phyloP scores from a whole-genome alignment of 176 grass and related monocot species.

The Musa schizocarpa region DNA sequence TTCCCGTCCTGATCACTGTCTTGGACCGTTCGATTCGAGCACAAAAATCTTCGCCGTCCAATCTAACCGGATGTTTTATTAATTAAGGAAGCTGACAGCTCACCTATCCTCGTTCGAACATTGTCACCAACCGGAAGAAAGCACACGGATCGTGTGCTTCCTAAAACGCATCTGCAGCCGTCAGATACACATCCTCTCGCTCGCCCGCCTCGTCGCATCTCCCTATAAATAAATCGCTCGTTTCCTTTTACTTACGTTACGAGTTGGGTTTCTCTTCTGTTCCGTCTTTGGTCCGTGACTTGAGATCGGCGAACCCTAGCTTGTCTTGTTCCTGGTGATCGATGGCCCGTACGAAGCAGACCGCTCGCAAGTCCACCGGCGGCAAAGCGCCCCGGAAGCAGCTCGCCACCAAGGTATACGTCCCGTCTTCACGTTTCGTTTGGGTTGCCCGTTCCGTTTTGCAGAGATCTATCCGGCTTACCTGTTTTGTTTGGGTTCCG shows the following conservation, averaged over 20 bases:
- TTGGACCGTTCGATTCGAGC: not conserved
- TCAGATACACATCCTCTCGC: not conserved
- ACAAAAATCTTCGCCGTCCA: not conserved
- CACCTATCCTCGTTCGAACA: not conserved
- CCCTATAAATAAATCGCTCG: not conserved
- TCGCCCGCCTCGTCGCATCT: too few relatives aligned
- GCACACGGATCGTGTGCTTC: not conserved
- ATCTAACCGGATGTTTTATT: not conserved
- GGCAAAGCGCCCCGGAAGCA: slow-evolving; percentile 3
- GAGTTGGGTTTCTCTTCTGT: too few relatives aligned
- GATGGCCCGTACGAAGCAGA: slow-evolving; percentile 1
- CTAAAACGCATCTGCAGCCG: not conserved
- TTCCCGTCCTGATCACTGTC: too few relatives aligned
- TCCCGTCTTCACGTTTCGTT: not conserved
- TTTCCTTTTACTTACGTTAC: too few relatives aligned
- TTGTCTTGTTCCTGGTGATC: not conserved
- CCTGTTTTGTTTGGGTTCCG: too few relatives aligned
- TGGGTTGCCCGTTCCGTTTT: too few relatives aligned
- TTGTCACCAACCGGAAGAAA: not conserved
- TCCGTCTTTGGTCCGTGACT: too few relatives aligned
- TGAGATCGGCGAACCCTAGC: not conserved
- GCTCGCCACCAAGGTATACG: not conserved
- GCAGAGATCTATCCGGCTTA: too few relatives aligned
- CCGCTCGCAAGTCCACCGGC: not conserved
- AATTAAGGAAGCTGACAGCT: not conserved